phyloP scores from a whole-genome alignment of 1,284 basidiomycete species.

The Cryptococcus floricola region DNA sequence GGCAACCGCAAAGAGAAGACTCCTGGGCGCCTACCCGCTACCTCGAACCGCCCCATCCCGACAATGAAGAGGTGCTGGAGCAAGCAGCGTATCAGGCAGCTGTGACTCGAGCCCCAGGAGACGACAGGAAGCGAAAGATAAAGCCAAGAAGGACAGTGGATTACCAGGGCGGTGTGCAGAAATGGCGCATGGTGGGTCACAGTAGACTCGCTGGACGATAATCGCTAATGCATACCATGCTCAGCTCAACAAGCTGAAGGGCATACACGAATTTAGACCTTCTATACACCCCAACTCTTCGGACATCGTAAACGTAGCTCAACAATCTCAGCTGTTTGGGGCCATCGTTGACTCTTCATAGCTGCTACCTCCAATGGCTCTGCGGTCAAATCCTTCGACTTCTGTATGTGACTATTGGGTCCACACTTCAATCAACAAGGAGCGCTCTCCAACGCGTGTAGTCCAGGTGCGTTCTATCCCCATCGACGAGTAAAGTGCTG shows the following conservation, averaged over 20 bases:
- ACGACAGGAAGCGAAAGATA: conserved; percentile 72
- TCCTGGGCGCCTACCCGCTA: conserved; percentile 54
- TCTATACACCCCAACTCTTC: conserved; percentile 74
- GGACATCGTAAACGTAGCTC: conserved; percentile 69
- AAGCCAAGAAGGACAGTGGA: conserved; percentile 90
- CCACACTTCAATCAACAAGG: conserved; percentile 98
- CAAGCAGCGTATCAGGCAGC: conserved; percentile 72
- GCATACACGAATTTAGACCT: conserved; percentile 67
- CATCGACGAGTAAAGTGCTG: conserved; percentile 2
- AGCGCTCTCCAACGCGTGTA: conserved; percentile 92
- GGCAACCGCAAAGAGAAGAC: conserved; percentile 21
- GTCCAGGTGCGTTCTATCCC: conserved; percentile 66
- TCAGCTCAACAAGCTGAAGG: conserved; percentile 69
- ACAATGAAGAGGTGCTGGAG: conserved; percentile 67
- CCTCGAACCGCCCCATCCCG: conserved; percentile 58
- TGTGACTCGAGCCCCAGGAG: conserved; percentile 48
- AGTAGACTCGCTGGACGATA: background rate
- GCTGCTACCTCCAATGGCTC: conserved; percentile 88
- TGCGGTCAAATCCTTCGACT: conserved; percentile 80
- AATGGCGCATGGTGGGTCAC: conserved; percentile 70
- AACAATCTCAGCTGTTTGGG: background rate
- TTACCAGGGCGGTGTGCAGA: conserved; percentile 79
- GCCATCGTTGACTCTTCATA: conserved; percentile 41
- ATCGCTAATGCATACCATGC: background rate
- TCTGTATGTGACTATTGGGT: conserved; percentile 93